Percentiles rank a stretch among this genome's conserved stretches.
phyloP scores from a whole-genome alignment of 1,139 yeast species.

The Yamadazyma triangularis region DNA sequence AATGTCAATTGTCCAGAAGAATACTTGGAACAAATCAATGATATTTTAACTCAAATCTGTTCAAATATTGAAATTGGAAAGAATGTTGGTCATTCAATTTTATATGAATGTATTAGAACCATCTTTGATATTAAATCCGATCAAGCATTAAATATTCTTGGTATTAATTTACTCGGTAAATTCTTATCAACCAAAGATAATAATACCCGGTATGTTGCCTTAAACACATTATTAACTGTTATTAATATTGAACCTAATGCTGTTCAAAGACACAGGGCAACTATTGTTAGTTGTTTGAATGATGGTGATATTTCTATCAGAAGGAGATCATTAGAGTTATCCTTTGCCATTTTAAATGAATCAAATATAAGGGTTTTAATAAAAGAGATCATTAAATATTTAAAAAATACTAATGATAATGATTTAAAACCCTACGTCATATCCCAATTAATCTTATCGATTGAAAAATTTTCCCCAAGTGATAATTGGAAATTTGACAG shows the following conservation, averaged over 20 bases:
- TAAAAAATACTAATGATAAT: constrained; percentile 59
- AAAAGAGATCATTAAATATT: constrained; percentile 71
- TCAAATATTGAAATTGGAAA: constrained; percentile 77
- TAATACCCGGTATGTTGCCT: constrained; percentile 90
- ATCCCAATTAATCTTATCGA: constrained; percentile 66
- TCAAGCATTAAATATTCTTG: constrained; percentile 79
- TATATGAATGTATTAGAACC: constrained; percentile 86
- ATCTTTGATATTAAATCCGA: constrained; percentile 78
- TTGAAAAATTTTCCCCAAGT: constrained; percentile 70
- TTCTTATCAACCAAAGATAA: constrained; percentile 81
- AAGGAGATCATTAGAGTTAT: constrained; percentile 85
- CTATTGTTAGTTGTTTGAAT: constrained; percentile 76
- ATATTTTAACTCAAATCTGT: constrained; percentile 84
- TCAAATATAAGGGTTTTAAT: constrained; percentile 78
- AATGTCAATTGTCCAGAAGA: constrained; percentile 39
- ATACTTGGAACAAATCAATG: constrained; percentile 68
- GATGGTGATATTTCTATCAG: constrained; percentile 92
- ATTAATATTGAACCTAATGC: constrained; percentile 86
- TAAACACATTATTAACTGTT: constrained; percentile 79
- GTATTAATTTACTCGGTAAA: constrained; percentile 85
- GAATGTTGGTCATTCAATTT: constrained; percentile 77
- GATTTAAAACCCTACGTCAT: constrained; percentile 71
- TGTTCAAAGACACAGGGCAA: constrained; percentile 87
- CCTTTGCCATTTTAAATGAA: constrained; percentile 84
- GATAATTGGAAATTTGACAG: constrained; percentile 87